Base-by-base conservation (phyloP, 176 grass and related monocot species). In the Juncus effusus region DNA sequence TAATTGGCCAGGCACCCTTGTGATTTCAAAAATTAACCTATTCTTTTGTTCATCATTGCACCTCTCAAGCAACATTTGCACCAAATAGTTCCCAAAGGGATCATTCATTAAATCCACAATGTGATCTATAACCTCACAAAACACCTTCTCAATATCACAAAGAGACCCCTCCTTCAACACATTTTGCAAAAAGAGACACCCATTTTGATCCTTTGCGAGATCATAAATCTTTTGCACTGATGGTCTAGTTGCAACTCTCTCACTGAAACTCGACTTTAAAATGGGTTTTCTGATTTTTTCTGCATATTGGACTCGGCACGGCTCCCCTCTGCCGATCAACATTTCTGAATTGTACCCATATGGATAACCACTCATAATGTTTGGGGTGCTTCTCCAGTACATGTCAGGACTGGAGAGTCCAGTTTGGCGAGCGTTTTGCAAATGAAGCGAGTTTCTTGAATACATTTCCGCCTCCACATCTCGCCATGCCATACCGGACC, bases 61-160 rank as follows among this genome's bases (percentile, higher is more conserved):
- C 51, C 59, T 62, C 55, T 89, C 85, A 74, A 97, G 69, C 15
- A 97, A 77, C 65, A 84, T 86, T 64, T 84, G 88, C 42, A 97
- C 72, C 71, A 89, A 56, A 76, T 86, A 89, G 61, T 92, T 88
- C 16, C 82, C 93, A 59, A 73, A 78, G 40, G 82, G 82, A 68
- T 92, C 88, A 6, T 71, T 76, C 78, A 89, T 89, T 51, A 97
- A 78, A 28, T 97, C 83, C 80, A 72, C 63, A 78, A 97, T 76
- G 68, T 89, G 80, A 60, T 76, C 72, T 73, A 80, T 82, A 38
- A 86, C 81, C 68, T 77, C 88, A 77, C 35, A 10, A 73, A 86
- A 81, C 16, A 97, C 52, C 11, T 80, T 89, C 52, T 86, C 63
- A 38, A 77, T 45, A 63, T 97, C 82, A 15, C 81, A 72, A 36